Conservation (phyloP, 1,139 yeast genomes). For the Keqinozyma sinolaborantium region DNA sequence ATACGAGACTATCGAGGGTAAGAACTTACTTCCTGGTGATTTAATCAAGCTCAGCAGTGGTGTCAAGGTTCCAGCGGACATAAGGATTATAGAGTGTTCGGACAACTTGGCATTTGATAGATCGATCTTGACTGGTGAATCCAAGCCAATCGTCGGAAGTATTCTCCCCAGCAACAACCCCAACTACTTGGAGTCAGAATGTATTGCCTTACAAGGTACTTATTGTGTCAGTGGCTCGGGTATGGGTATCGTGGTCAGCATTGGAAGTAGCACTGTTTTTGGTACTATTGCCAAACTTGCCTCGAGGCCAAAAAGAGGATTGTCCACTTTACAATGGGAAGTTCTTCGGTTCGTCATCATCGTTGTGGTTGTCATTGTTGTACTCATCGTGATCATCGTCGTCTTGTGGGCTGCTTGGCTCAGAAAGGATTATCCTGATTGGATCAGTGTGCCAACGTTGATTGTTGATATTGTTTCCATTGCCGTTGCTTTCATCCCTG, state of each 20-base stretch:
- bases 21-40: conserved; percentile 30
- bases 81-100: conserved; percentile 22
- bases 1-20: conserved; percentile 13
- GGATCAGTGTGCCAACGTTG: conserved; percentile 30
- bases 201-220: conserved; percentile 47
- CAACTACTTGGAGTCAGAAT: conserved; percentile 41
- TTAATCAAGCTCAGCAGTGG: conserved; percentile 21
- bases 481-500: conserved; percentile 33
- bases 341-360: conserved; percentile 25
- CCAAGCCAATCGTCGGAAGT: conserved; percentile 21
- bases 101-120: conserved; percentile 29
- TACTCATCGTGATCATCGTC: conserved; percentile 19
- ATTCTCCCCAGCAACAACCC: conserved; percentile 19
- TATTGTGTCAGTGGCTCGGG: conserved; percentile 29
- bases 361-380: conserved; percentile 17
- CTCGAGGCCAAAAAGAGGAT: conserved; percentile 24
- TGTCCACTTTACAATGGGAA: conserved; percentile 30
- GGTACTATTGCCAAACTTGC: conserved; percentile 32
- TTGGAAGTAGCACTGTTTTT: conserved; percentile 30
- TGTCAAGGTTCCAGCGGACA: conserved; percentile 30
- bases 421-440: conserved; percentile 21
- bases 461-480: conserved; percentile 31
- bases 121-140: conserved; percentile 35
- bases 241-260: conserved; percentile 27
- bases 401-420: conserved; percentile 49